A percentile compares a stretch with the other conserved stretches of the same genome.
These are phyloP conservation scores for Pseudopyricularia javanii DNA, from an alignment of 2,329 filamentous ascomycete species.

Conservation along the genomic window DNA sequence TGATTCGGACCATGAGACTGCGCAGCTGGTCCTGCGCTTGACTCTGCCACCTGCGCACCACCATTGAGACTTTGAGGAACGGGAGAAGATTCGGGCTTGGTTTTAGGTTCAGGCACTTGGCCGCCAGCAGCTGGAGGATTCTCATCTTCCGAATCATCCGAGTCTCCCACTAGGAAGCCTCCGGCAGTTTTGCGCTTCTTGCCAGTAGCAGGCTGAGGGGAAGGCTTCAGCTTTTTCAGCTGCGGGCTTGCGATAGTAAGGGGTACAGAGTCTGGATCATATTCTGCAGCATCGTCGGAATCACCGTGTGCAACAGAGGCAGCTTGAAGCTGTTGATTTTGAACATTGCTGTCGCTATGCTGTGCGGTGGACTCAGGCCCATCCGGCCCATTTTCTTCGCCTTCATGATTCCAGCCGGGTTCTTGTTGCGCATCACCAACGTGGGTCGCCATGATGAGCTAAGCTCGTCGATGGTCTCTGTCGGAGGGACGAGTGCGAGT, in stretches of 20 bases:
- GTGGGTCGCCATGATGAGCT: constrained; percentile 1
- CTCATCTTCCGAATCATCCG: constrained; percentile 40
- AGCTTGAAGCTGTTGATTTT: constrained; percentile 32
- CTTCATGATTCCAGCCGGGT: constrained; percentile 5
- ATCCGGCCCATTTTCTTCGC: constrained; percentile 9
- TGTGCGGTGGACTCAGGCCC: constrained; percentile 15
- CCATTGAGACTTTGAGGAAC: constrained; percentile 8
- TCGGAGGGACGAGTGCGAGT: background rate
- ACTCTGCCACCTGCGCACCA: constrained; percentile 12
- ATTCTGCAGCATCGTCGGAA: constrained; percentile 40
- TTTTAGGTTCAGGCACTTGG: background rate
- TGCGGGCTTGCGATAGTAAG: constrained; percentile 15
- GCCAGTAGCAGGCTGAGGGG: constrained; percentile 21
- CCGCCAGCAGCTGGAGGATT: background rate
- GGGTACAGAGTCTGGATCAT: constrained; percentile 44
- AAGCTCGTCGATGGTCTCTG: background rate
- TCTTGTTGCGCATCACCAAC: constrained; percentile 1
- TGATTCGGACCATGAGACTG: constrained; percentile 1
- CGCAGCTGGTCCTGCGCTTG: background rate
- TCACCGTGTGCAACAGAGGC: constrained; percentile 27
- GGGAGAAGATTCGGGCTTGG: constrained; percentile 5
- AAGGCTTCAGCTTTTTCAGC: constrained; percentile 15
- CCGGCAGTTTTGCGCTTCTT: constrained; percentile 49
- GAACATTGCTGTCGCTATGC: constrained; percentile 30
- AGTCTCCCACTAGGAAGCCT: constrained; percentile 48